These are phyloP conservation scores for Theileria sp. DNA, from an alignment of 169 alveolate genomes.

Conservation along the genomic window DNA sequence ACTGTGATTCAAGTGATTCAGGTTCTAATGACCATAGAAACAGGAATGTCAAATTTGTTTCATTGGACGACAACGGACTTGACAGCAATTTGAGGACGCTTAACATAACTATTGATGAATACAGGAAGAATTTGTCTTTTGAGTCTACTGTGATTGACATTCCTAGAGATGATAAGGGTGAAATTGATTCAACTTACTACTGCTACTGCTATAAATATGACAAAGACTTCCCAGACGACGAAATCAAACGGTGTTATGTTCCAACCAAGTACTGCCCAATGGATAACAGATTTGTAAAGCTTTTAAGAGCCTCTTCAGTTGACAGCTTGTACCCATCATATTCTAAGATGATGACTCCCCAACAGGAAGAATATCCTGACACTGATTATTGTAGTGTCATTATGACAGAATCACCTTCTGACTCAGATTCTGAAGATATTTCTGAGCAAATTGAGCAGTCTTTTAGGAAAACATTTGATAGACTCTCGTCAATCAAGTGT, in stretches of 20 bases:
- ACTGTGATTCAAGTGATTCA: not conserved
- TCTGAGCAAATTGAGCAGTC: not conserved
- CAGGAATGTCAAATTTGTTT: constrained; percentile 1
- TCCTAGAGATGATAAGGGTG: constrained; percentile 8
- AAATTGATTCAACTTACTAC: constrained; percentile 4
- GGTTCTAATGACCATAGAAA: not conserved
- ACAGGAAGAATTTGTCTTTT: constrained; percentile 3
- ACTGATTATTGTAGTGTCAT: constrained; percentile 8
- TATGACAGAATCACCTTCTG: not conserved
- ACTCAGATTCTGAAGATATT: not conserved
- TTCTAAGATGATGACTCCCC: not conserved
- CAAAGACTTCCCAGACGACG: constrained; percentile 12
- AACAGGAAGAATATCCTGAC: not conserved
- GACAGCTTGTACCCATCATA: constrained; percentile 15
- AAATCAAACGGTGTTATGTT: constrained; percentile 37
- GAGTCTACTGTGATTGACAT: constrained; percentile 11
- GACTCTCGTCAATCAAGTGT: not conserved
- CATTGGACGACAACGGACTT: constrained; percentile 15
- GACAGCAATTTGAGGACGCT: constrained; percentile 21
- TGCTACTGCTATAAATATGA: constrained; percentile 20
- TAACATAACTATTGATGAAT: not conserved
- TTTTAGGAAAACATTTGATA: not conserved
- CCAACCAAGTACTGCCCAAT: constrained; percentile 55
- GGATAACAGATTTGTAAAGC: constrained; percentile 29
- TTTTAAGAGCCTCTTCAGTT: constrained; percentile 17